Evolutionary conservation across 768 basidiomycete genomes (phyloP), one percentile per base, ranked within the genome.

Genomic region (Calocybe indica): DNA sequence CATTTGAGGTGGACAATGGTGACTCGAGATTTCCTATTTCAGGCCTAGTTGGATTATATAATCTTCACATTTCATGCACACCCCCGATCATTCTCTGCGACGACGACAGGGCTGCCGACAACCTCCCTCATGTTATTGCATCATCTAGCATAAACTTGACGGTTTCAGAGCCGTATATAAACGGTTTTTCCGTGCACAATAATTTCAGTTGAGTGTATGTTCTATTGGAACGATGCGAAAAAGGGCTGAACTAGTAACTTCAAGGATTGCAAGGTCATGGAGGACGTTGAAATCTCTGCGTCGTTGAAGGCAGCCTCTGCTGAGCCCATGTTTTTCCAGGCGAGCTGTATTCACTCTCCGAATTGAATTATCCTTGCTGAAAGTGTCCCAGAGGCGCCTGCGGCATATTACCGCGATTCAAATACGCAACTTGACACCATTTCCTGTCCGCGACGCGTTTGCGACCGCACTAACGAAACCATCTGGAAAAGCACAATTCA

Each of bases 361-460:
- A 12, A 15, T 46, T 41, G 11, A 12, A 44, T 40, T 22, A 48
- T 37, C 47, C 39, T 55, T 34, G 49, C 48, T 52, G 34, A 40
- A 42, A 41, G 37, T 12, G 40, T 40, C 59, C 35, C 63, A 88
- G 79, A 79, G 79, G 58, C 83, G 85, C 37, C 71, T 88, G 52
- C 79, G 88, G 54, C 86, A 91, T 67, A 74, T 91, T 49, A 73
- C 78, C 48, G 73, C 79, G 37, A 69, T 92, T 42, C 85, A 89
- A 67, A 72, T 92, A 54, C 79, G 82, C 52, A 92, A 92, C 60
- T 69, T 92, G 34, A 86, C 89, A n/a, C 87, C 86, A 1, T 91
- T 88, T 61, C 88, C 88, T 32, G 79, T 79, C 45, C 81, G 89
- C 33, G 88, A 92, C 62, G 75, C 82, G 5, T 73, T 88, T 52